Evolutionary conservation across 208 protist genomes (phyloP).

Genomic region (Crithidia bombi): DNA sequence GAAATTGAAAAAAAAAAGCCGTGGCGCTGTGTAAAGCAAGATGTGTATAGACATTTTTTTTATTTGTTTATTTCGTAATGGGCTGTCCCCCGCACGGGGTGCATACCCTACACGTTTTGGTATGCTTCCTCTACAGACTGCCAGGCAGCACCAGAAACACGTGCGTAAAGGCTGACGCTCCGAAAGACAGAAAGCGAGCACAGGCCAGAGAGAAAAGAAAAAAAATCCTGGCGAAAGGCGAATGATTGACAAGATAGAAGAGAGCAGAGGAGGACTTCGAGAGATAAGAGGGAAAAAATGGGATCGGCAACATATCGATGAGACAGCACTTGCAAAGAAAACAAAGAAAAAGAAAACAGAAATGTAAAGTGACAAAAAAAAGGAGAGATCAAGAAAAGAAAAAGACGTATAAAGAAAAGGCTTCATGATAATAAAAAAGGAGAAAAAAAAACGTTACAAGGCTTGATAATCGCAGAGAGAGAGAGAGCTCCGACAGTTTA

Average conservation of each 20-base stretch:
- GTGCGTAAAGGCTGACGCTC: no score
- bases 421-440: not conserved
- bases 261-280: no score
- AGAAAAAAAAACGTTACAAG: not conserved
- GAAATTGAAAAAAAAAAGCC: no score
- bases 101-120: no score
- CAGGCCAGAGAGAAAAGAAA: not conserved
- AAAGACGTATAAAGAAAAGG: not conserved
- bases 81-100: no score
- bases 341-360: constrained; percentile 2
- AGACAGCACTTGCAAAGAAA: constrained; percentile 5
- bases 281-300: constrained; percentile 13
- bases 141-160: no score
- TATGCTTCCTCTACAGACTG: no score
- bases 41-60: no score
- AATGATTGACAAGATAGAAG: no score
- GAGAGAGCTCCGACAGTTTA: not conserved
- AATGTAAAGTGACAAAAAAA: constrained; percentile 16
- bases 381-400: not conserved
- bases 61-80: no score
- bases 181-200: no score
- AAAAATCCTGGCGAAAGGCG: not conserved
- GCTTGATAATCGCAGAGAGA: not conserved
- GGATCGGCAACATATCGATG: constrained; percentile 4
- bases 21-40: no score